These are phyloP conservation scores for Tetraselmis chui DNA, from an alignment of 139 green algal genomes.

Conservation along the genomic window DNA sequence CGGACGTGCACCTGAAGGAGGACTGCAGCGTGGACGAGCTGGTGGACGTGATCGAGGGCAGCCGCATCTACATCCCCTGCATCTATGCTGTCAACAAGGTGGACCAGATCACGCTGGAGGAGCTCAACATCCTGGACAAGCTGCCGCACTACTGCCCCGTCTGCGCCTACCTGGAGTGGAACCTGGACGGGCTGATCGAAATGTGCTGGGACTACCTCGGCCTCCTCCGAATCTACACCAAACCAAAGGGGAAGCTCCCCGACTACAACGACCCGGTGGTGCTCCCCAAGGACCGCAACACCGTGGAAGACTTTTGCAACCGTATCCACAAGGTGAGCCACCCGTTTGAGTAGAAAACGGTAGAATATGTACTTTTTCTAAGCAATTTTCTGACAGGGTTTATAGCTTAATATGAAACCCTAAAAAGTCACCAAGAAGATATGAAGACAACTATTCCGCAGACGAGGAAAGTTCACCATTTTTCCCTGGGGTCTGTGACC, in stretches of 20 bases:
- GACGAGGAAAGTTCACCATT: too few relatives aligned
- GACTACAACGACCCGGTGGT: slow-evolving; percentile 97
- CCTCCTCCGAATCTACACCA: slow-evolving; percentile 62
- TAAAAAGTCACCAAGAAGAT: too few relatives aligned
- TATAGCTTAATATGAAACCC: too few relatives aligned
- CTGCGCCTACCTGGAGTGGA: slow-evolving; percentile 84
- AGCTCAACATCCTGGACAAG: slow-evolving; percentile 82
- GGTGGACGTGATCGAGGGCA: slow-evolving; percentile 96
- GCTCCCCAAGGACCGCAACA: slow-evolving; percentile 44
- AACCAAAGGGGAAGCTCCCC: slow-evolving; percentile 76
- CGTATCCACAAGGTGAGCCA: slow-evolving; percentile 56
- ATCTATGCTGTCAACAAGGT: slow-evolving; percentile 99
- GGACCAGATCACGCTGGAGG: slow-evolving; percentile 84
- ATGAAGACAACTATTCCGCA: too few relatives aligned
- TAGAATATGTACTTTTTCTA: too few relatives aligned
- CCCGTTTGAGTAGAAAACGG: too few relatives aligned
- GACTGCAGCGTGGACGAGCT: slow-evolving; percentile 89
- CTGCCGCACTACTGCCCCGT: slow-evolving; percentile 96
- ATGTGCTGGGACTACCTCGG: slow-evolving; percentile 96
- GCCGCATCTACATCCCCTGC: slow-evolving; percentile 86
- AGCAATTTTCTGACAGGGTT: too few relatives aligned
- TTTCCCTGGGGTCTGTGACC: too few relatives aligned
- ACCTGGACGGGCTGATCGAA: slow-evolving; percentile 90
- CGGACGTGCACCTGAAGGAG: slow-evolving; percentile 79
- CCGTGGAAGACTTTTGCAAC: slow-evolving; percentile 96